These are phyloP conservation scores for Obelidium mucronatum DNA, from an alignment of 192 early-diverging fungal species.

Conservation along the genomic window DNA sequence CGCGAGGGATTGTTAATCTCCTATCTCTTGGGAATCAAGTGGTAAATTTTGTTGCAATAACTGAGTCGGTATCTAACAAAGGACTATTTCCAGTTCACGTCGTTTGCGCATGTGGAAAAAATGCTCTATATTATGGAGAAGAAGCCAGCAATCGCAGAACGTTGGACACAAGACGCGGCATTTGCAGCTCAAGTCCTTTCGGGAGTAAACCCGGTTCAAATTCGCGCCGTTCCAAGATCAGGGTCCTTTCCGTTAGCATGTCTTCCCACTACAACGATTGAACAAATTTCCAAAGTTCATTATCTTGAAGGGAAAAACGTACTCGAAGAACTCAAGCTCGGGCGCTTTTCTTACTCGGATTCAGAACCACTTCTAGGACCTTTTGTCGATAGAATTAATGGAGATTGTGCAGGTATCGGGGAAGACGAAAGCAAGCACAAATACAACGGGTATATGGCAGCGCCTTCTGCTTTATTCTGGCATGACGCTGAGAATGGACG, in stretches of 20 bases:
- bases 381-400: slow-evolving; percentile 11
- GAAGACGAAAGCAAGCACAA: neutral
- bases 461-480: slow-evolving; percentile 17
- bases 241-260: neutral
- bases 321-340: neutral
- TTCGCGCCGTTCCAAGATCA: neutral
- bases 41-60: neutral
- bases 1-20: neutral
- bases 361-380: neutral
- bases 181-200: slow-evolving; percentile 23
- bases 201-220: slow-evolving; percentile 13
- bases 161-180: slow-evolving; percentile 9
- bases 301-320: slow-evolving; percentile 8
- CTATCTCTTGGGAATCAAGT: neutral
- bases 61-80: neutral
- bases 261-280: neutral
- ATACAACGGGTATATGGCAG: slow-evolving; percentile 10
- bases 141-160: neutral
- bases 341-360: neutral
- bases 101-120: neutral
- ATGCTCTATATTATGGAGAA: neutral
- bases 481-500: slow-evolving; percentile 6
- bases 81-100: neutral
- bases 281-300: neutral
- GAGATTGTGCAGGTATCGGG: neutral